These are phyloP conservation scores for Citrullus colocynthis DNA, from an alignment of 306 rosid species.

Conservation along the genomic window DNA sequence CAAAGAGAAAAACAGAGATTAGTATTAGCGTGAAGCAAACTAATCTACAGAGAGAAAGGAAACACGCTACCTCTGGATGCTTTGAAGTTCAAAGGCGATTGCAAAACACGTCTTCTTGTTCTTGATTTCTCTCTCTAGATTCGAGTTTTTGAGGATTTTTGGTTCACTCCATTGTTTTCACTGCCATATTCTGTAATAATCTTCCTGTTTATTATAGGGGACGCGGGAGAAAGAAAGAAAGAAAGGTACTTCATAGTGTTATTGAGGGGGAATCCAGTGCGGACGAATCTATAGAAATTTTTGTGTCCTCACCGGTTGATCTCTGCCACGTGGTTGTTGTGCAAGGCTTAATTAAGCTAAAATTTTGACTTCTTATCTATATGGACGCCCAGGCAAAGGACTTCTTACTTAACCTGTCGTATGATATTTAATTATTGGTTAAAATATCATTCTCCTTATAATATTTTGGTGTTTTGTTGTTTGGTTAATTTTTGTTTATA, in stretches of 20 bases:
- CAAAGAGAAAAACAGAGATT: neutral
- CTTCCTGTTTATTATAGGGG: neutral
- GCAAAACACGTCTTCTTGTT: neutral
- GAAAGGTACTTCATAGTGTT: neutral
- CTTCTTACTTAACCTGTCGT: neutral
- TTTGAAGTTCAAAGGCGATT: neutral
- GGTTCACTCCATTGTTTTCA: neutral
- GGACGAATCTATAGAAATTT: neutral
- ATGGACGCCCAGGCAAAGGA: neutral
- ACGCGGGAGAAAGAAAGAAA: neutral
- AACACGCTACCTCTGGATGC: conserved; percentile 8
- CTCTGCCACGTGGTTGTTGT: neutral
- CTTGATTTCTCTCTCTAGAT: conserved; percentile 2
- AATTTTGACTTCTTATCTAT: neutral
- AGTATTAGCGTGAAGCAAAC: neutral
- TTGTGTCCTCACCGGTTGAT: neutral
- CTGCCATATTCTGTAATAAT: neutral
- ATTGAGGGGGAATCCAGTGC: neutral
- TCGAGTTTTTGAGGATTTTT: neutral
- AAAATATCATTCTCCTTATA: no score
- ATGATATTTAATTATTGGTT: no score
- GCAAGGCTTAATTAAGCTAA: no score
- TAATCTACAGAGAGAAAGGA: neutral
- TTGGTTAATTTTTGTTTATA: no score
- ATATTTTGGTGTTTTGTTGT: no score